Conservation (phyloP, 768 basidiomycete genomes). For the Russula brevipes region DNA sequence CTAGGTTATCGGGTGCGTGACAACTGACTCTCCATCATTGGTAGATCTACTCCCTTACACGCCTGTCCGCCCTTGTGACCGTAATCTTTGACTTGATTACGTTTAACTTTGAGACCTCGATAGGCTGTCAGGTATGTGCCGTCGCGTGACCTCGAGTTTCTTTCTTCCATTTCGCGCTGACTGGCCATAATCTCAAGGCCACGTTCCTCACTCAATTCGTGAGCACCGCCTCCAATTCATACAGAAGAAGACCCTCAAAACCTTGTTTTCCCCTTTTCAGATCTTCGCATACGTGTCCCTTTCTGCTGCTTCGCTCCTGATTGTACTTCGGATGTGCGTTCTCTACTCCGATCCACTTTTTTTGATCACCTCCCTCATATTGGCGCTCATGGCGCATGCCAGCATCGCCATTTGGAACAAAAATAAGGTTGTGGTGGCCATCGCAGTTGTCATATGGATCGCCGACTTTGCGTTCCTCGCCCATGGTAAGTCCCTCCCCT, state of each 20-base stretch:
- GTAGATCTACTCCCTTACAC: slow-evolving; percentile 17
- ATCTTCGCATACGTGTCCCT: background rate
- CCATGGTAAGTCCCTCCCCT: background rate
- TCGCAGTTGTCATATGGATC: background rate
- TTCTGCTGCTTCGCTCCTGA: background rate
- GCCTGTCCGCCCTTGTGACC: background rate
- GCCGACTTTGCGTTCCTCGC: background rate
- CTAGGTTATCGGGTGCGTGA: background rate
- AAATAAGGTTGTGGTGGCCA: background rate
- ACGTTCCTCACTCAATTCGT: background rate
- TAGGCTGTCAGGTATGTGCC: slow-evolving; percentile 15
- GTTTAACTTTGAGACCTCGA: background rate
- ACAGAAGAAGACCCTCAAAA: background rate
- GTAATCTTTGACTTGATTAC: background rate
- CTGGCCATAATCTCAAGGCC: background rate
- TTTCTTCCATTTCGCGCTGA: background rate
- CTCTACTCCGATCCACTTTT: background rate
- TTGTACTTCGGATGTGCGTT: slow-evolving; percentile 13
- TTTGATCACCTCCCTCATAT: no score
- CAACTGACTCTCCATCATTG: background rate
- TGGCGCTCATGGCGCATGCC: background rate
- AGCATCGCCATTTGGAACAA: background rate
- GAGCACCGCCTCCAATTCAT: background rate
- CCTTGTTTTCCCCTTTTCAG: background rate
- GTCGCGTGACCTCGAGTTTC: background rate